Evolutionary conservation across 1,284 basidiomycete species (phyloP), one percentile per base, ranked within the genome.

Genomic region (Pyrrhoderma noxium): DNA sequence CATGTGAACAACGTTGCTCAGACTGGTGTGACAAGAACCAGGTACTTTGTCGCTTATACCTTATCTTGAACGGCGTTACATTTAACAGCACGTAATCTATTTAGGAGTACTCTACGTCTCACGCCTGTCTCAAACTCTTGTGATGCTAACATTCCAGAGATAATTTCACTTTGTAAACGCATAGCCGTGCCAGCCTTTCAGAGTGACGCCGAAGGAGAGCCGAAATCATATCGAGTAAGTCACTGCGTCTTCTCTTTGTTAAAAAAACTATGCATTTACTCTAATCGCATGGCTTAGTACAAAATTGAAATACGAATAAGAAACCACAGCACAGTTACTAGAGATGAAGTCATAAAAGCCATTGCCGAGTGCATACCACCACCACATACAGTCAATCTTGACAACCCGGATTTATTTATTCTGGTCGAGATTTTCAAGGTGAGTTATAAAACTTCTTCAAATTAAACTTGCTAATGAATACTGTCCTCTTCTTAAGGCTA

Each of bases 381-480:
- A 48, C 73, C 70, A 8, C 82, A 84, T 57, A 74, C 66, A 3
- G 88, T 90, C 13, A 75, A 85, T 49, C 67, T 90, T 13, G 72
- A 76, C 25, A 65, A 80, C 56, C 80, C 88, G 0, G 76, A 85
- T 41, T 64, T 86, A 1, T 87, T 86, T 54, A 74, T 90, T 44
- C 72, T 90, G 5, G 78, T 89, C 3, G 86, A 90, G 60, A 72
- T 90, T 8, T 89, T 89, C 73, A 90, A 89, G 76, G 88, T 83
- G 49, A 45, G 68, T 9, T 8, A 19, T 43, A 2, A n/a, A 49
- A 13, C 11, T 14, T 35, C 37, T 43, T 51, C 38, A 31, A 54
- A 19, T 13, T 18, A 44, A 18, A 13, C 4, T 47, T 34, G 36
- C 43, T 47, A 36, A 45, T 22, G 37, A 42, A 2, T 53, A 38